These are phyloP conservation scores for Puccinia novopanici DNA, from an alignment of 1,284 basidiomycete species.

Conservation along the genomic window DNA sequence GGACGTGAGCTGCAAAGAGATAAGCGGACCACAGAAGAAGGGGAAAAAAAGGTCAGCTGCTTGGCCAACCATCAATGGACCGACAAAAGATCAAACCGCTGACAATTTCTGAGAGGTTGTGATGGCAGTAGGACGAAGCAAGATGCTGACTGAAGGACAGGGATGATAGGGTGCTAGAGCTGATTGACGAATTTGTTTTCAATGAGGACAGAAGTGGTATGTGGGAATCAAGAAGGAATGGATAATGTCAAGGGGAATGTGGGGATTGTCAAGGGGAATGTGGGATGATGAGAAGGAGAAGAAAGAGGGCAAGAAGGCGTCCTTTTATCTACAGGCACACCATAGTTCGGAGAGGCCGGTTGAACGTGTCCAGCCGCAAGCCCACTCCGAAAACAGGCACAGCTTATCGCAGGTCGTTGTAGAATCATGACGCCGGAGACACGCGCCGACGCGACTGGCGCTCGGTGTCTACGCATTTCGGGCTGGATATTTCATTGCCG, in stretches of 20 bases:
- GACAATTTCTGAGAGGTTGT: not conserved
- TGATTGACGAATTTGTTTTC: not conserved
- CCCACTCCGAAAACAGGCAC: conserved; percentile 16
- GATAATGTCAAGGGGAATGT: not conserved
- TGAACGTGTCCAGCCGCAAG: not conserved
- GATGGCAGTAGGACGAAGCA: not conserved
- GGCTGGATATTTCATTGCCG: conserved; percentile 4
- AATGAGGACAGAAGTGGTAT: not conserved
- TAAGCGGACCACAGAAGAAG: too few relatives aligned
- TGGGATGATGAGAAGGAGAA: not conserved
- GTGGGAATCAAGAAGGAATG: too few relatives aligned
- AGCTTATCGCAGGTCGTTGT: not conserved
- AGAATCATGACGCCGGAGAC: not conserved
- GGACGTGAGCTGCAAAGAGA: not conserved
- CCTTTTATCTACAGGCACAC: not conserved
- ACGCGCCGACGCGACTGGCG: conserved; percentile 2
- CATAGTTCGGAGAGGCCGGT: not conserved
- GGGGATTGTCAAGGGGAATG: too few relatives aligned
- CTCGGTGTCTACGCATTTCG: not conserved
- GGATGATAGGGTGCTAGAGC: not conserved
- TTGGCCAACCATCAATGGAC: too few relatives aligned
- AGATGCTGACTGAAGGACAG: too few relatives aligned
- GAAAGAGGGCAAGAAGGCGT: not conserved
- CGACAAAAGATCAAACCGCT: not conserved
- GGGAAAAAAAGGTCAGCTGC: too few relatives aligned